Conservation (phyloP, 371 early-diverging fungal species). For the Dichotomocladium elegans region DNA sequence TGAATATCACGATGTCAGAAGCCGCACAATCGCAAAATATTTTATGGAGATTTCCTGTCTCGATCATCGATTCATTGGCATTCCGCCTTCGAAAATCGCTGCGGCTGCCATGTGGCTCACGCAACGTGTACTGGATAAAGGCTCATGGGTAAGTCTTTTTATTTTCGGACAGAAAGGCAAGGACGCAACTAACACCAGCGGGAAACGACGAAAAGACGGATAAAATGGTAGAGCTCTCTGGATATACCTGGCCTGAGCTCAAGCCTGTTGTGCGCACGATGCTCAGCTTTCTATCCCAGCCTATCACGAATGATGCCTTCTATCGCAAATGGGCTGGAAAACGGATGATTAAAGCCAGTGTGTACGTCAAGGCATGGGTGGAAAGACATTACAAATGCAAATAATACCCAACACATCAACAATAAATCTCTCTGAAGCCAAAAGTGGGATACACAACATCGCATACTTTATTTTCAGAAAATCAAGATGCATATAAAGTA, state of each 20-base stretch:
- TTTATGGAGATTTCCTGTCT: constrained; percentile 93
- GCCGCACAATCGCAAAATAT: constrained; percentile 93
- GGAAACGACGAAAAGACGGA: too few species aligned
- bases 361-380: constrained; percentile 67
- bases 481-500: too few species aligned
- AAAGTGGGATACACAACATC: too few species aligned
- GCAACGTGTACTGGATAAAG: constrained; percentile 77
- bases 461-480: too few species aligned
- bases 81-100: constrained; percentile 78
- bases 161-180: not conserved
- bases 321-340: constrained; percentile 79
- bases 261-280: constrained; percentile 58
- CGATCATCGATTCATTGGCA: constrained; percentile 78
- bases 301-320: constrained; percentile 59
- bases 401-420: not conserved
- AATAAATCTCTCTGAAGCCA: not conserved
- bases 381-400: constrained; percentile 21
- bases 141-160: constrained; percentile 66
- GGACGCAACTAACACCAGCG: constrained; percentile 40
- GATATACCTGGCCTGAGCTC: constrained; percentile 70
- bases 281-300: constrained; percentile 60
- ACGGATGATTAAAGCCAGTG: constrained; percentile 72
- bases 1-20: constrained; percentile 82
- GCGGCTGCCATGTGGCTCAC: constrained; percentile 88
- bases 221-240: constrained; percentile 70